Evolutionary conservation across 2,329 filamentous ascomycete species (phyloP), one percentile per base, ranked within the genome.

Genomic region (Aspergillus ibericus): DNA sequence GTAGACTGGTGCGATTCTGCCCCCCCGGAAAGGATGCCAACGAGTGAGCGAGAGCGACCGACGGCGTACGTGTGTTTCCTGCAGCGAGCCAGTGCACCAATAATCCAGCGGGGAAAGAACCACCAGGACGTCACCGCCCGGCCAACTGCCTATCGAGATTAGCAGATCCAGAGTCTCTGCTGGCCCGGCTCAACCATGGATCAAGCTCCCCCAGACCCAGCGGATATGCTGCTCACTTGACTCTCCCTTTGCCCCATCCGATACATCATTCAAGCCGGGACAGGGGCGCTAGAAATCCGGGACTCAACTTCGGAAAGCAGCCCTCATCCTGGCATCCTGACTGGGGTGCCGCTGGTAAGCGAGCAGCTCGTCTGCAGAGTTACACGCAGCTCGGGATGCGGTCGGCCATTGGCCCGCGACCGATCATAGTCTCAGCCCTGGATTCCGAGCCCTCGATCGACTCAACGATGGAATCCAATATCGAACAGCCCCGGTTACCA

Each of bases 111-210:
- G 16, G n/a, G 13, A 9, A 9, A 46, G 20, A 46, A 40, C 32
- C 46, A 55, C 40, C 34, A 52, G 54, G 32, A 58, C 47, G 51
- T 51, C 55, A 57, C 54, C 59, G 47, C 55, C 44, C 47, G 50
- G 16, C 16, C 50, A 13, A 25, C 16, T 35, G 32, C 29, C 40
- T 35, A 38, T 32, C 20, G 15, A 22, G 27, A 38, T 15, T 25
- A 50, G 34, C n/a, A 22, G 50, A 25, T 20, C 22, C 15, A 29
- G 50, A 53, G 50, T 53, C 25, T 53, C 50, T 16, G 42, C 36
- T 53, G 40, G 46, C 47, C 56, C 59, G 56, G 60, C 59, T 60
- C 61, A 61, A 49, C 64, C 64, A 59, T 60, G 60, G 51, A 64
- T 53, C 50, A 47, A 46, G 44, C 55, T 56, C 58, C 64, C 49